Evolutionary conservation across 805 yeast species (phyloP).

Genomic region (Candida fluviatilis): DNA sequence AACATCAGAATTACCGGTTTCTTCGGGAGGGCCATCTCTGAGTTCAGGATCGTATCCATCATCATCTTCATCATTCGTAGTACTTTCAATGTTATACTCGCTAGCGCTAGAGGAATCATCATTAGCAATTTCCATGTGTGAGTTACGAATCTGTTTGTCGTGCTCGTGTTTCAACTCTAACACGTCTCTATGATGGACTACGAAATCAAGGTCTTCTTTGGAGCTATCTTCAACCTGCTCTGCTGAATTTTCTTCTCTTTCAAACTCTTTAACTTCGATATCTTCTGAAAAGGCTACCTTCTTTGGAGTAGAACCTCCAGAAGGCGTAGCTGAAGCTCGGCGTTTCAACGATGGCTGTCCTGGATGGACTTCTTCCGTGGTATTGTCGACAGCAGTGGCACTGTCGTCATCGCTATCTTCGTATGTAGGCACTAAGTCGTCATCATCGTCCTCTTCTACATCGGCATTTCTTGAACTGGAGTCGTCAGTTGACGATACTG

Average conservation of each 20-base stretch:
- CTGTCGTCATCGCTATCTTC: slow-evolving; percentile 16
- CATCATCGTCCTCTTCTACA: slow-evolving; percentile 19
- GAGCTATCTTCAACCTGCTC: slow-evolving; percentile 14
- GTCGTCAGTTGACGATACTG: slow-evolving; percentile 2
- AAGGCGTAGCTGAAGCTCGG: slow-evolving; percentile 16
- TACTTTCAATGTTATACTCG: slow-evolving; percentile 2
- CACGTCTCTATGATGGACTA: slow-evolving; percentile 27
- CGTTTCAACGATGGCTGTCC: slow-evolving; percentile 10
- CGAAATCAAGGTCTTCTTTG: slow-evolving; percentile 15
- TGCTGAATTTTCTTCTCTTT: slow-evolving; percentile 30
- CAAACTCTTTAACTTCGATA: slow-evolving; percentile 38
- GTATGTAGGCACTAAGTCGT: slow-evolving; percentile 20
- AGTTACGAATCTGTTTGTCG: slow-evolving; percentile 8
- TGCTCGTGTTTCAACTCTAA: slow-evolving; percentile 27
- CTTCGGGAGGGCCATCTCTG: slow-evolving; percentile 4
- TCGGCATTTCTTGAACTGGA: slow-evolving; percentile 8
- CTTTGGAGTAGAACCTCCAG: slow-evolving; percentile 26
- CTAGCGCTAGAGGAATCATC: slow-evolving; percentile 12
- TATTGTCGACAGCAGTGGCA: slow-evolving; percentile 7
- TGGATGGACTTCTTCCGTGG: slow-evolving; percentile 9
- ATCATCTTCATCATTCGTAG: slow-evolving; percentile 10
- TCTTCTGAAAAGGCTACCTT: slow-evolving; percentile 41
- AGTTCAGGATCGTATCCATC: slow-evolving; percentile 6
- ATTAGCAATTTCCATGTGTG: slow-evolving; percentile 9
- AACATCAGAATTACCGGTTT: slow-evolving; percentile 14